Evolutionary conservation across 163 green algal genomes (phyloP), one percentile per base, ranked within the genome.

Genomic region (Chloroidium sp.): DNA sequence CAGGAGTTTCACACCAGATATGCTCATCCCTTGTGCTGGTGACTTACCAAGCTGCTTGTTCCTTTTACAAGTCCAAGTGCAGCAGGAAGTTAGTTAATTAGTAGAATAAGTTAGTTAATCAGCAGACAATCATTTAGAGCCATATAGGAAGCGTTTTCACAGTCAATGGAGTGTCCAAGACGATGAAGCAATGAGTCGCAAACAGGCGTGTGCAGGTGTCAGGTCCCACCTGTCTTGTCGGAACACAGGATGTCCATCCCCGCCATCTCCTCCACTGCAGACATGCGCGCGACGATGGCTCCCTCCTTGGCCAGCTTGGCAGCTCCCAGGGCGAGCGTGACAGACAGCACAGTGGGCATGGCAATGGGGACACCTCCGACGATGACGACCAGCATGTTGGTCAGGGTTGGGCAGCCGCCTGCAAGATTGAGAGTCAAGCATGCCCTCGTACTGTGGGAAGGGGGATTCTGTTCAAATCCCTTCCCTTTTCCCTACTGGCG

Each of bases 291-390:
- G 64, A 95, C 93, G 78, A 97, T 97, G 78, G 93, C 92, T 69
- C 93, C 93, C 85, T 97, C 88, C 80, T 92, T 93, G 61, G 93
- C 91, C 74, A 97, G 88, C 81, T 92, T 90, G 84, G 82, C 89
- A 8, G 93, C 91, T 62, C 93, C 93, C 74, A 97, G 86, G 0
- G 93, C 93, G 59, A 97, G 86, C 4, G 93, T 97, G 3, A 95
- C 91, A 0, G 86, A 91, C 84, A 95, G 85, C 78, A 97, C 93
- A 36, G 92, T 97, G 67, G 92, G 92, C 92, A 97, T 97, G 85
- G 93, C 93, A 80, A 97, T 97, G 80, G 93, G 93, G 78, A 97
- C 95, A 78, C 93, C 93, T 60, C 93, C 94, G 64, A 98, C 94
- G 64, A 98, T 90, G 81, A 98, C 93, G 59, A 97, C 94, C 61